Base-by-base conservation (phyloP, 768 basidiomycete genomes). In the Leccinum variicolor region DNA sequence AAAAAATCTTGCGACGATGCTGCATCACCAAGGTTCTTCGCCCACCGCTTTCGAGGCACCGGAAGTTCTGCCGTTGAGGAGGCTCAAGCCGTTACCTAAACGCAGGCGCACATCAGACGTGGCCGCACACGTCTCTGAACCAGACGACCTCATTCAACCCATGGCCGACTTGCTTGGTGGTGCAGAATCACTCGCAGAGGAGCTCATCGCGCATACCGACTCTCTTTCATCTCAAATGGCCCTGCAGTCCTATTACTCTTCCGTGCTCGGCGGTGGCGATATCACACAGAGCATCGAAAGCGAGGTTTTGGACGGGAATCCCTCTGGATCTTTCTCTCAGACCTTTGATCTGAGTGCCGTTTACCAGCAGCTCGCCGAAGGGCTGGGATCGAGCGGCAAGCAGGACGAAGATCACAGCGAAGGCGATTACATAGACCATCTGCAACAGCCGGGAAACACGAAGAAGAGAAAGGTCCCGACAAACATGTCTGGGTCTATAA, bases 381-480 rank as follows among this genome's bases (percentile, higher is more conserved):
- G 63, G 51, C 54, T 62, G 53, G 60, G 60, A 65, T 72, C 62
- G 43, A 56, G 41, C 19, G 19, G 63, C 50, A 73, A 55, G 61
- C 80, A 80, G 54, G 82, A 81, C 39, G 83, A 85, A 48, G 81
- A 80, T 61, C 75, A 78, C 29, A 80, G 74, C 10, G 84, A 83
- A 61, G 83, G 78, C 21, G 89, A 88, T 66, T 85, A 85, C 62
- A 66, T 79, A 15, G 87, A 90, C 69, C 86, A 88, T 64, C 72
- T 86, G 29, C 85, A 82, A 59, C 90, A 90, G 61, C 89, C 85
- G 3, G 87, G 86, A 8, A 93, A 93, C 65, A 88, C 89, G 50
- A 93, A 93, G 82, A 93, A 93, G 75, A 80, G 91, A 50, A 93
- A 93, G 69, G 90, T 93, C 3, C 91, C 92, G 1, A 81, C 83